phyloP scores from a whole-genome alignment of 2,329 filamentous ascomycete genomes.

The Microdochium nivale region DNA sequence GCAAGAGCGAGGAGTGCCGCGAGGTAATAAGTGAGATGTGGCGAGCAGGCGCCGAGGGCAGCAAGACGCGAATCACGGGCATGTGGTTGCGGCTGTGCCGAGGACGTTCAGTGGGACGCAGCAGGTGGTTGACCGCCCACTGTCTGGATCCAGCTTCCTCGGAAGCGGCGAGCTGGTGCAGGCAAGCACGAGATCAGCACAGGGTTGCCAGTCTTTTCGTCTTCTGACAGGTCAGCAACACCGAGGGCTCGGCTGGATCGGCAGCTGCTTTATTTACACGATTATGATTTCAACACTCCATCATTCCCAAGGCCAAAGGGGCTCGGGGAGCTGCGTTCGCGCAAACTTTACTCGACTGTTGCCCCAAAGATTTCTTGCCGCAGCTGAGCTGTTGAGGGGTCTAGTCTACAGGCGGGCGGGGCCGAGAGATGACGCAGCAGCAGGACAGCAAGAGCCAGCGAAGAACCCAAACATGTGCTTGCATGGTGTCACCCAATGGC shows the following conservation, averaged over 20 bases:
- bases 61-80: neutral
- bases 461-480: no score
- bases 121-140: neutral
- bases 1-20: neutral
- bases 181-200: neutral
- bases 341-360: no score
- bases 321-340: no score
- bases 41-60: neutral
- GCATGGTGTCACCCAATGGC: no score
- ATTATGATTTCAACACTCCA: no score
- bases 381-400: no score
- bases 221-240: neutral
- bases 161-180: neutral
- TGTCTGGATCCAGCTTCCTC: neutral
- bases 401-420: no score
- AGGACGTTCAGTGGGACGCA: neutral
- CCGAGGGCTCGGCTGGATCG: neutral
- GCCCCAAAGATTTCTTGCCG: no score
- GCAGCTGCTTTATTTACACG: neutral
- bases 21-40: neutral
- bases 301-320: no score
- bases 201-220: neutral
- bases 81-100: neutral
- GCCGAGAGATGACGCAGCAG: no score
- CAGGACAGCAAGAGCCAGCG: no score